These are phyloP conservation scores for Botrytis paeoniae DNA, from an alignment of 2,329 filamentous ascomycete genomes.

Conservation along the genomic window DNA sequence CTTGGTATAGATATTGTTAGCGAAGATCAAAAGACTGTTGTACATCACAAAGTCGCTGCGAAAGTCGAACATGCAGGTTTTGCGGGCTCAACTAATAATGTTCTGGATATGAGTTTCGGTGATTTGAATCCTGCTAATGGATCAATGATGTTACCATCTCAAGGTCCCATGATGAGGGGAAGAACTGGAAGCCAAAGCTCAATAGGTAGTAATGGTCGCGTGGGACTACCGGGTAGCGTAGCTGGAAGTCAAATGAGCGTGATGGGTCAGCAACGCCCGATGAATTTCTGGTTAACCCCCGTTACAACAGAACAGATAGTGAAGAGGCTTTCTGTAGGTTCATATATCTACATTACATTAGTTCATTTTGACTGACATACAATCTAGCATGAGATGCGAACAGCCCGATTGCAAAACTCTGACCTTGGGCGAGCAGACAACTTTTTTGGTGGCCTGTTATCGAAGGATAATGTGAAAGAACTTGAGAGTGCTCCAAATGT, in stretches of 20 bases:
- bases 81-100: conserved; percentile 68
- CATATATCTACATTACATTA: conserved; percentile 16
- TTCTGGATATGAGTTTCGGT: conserved; percentile 86
- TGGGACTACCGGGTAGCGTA: conserved; percentile 52
- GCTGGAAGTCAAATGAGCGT: conserved; percentile 51
- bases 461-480: conserved; percentile 65
- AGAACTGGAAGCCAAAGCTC: conserved; percentile 67
- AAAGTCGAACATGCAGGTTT: conserved; percentile 95
- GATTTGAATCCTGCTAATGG: conserved; percentile 82
- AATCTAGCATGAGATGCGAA: conserved; percentile 78
- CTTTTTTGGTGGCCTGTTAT: conserved; percentile 74
- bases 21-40: conserved; percentile 96
- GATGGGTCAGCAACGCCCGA: conserved; percentile 69
- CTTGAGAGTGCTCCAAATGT: conserved; percentile 49
- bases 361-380: conserved; percentile 28
- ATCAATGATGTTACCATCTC: conserved; percentile 63
- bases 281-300: conserved; percentile 82
- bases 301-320: conserved; percentile 94
- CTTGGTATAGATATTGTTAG: conserved; percentile 98
- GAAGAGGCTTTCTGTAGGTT: conserved; percentile 55
- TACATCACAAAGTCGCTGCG: conserved; percentile 96
- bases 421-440: conserved; percentile 80
- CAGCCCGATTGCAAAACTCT: conserved; percentile 80
- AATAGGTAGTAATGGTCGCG: conserved; percentile 58
- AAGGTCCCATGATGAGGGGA: conserved; percentile 67